Base-by-base conservation (phyloP, 208 protist species). In the Vickermania spadyakhi region DNA sequence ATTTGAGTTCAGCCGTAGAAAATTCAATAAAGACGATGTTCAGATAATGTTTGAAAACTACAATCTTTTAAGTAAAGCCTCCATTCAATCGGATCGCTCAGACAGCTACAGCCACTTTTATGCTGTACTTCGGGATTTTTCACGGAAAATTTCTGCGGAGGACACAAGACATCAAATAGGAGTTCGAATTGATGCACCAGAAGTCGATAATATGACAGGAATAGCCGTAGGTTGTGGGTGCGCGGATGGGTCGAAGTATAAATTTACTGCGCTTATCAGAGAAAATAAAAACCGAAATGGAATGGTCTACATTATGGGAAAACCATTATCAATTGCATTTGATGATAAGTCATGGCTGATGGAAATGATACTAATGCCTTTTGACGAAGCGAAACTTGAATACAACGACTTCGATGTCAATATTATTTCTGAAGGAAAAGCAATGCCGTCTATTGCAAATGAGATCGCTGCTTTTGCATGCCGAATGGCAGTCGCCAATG, bases 101-200 rank as follows among this genome's bases (percentile, higher is more conserved):
- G 88, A 95, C 49, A 88, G 88, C 65, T 95, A 95, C 73, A 95
- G 83, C 56, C 88, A 95, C 58, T 95, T 92, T 50, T 79, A 95
- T 59, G 67, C 80, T 22, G 81, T 95, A 2, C 62, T 95, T 13
- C 81, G 83, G 25, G 88, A 95, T 67, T 95, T 91, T 66, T 85
- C 85, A 4, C 76, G 81, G 11, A 95, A 95, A 56, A 83, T 95
- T n/a, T 72, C 82, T 28, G 84, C 83, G 1, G 83, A 95, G 55
- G 88, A 95, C 55, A 85, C 85, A 14, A 77, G 88, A 3, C 85
- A 92, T 61, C 88, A 95, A 62, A 89, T 95, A 58, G 88, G 88
- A 66, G 88, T 95, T n/a, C 88, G 88, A 29, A 92, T 95, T 64
- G 88, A 95, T 62, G 74, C 85, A 18, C 59, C 78, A 1, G 84